phyloP scores from a whole-genome alignment of 2,329 filamentous ascomycete species.

The Phyllosticta capitalensis region DNA sequence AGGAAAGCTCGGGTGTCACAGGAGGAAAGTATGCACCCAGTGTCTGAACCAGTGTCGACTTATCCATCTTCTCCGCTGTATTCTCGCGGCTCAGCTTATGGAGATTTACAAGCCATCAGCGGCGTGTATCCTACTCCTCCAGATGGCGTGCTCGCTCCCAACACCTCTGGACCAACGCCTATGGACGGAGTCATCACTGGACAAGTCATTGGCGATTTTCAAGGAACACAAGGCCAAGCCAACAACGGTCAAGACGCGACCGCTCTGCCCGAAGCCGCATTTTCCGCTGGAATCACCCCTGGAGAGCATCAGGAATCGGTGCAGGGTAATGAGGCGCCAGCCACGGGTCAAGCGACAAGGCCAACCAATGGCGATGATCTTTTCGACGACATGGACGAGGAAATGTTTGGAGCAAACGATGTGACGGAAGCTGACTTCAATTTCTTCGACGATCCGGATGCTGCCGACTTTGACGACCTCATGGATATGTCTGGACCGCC shows the following conservation, averaged over 20 bases:
- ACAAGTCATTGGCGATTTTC: background rate
- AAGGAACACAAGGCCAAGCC: background rate
- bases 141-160: constrained; percentile 26
- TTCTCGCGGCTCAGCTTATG: constrained; percentile 23
- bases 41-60: constrained; percentile 21
- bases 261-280: background rate
- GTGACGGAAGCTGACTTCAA: constrained; percentile 78
- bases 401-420: constrained; percentile 62
- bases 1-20: constrained; percentile 36
- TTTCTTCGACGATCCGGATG: constrained; percentile 62
- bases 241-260: background rate
- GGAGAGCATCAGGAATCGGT: background rate
- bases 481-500: constrained; percentile 17
- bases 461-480: constrained; percentile 26
- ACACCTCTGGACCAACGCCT: constrained; percentile 15
- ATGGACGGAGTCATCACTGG: constrained; percentile 7
- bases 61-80: constrained; percentile 30
- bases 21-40: constrained; percentile 39
- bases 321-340: background rate
- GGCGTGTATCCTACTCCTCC: constrained; percentile 34
- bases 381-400: constrained; percentile 56
- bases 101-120: constrained; percentile 26
- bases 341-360: background rate
- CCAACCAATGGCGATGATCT: constrained; percentile 42
- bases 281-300: background rate